Conservation (phyloP, 257 asterid species). For the Salvia hispanica region DNA sequence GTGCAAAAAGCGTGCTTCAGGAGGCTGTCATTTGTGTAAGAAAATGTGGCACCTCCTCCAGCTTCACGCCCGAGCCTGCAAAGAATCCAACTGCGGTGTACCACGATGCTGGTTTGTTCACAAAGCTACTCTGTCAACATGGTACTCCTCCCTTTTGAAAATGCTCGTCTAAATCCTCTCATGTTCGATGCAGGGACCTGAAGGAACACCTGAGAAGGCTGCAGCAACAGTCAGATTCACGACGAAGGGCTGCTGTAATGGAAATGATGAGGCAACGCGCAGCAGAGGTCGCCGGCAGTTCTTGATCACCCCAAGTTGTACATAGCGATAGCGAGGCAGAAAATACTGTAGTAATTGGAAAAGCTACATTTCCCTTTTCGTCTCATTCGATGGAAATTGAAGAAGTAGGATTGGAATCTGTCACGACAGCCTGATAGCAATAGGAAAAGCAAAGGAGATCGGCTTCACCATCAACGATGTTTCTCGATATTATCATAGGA, state of each 20-base stretch:
- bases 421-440: no score
- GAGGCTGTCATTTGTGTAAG: conserved; percentile 91
- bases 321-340: conserved; percentile 22
- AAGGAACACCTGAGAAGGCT: conserved; percentile 72
- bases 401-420: no score
- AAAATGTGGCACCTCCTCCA: conserved; percentile 99
- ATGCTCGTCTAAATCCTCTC: neutral
- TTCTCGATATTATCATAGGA: conserved; percentile 33
- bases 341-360: conserved; percentile 13
- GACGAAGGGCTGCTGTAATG: conserved; percentile 93
- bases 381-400: conserved; percentile 13
- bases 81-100: conserved; percentile 81
- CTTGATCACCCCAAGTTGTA: conserved; percentile 45
- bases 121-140: neutral
- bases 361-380: conserved; percentile 30
- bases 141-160: neutral
- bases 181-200: conserved; percentile 62
- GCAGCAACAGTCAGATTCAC: conserved; percentile 92
- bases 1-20: conserved; percentile 88
- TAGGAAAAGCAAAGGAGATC: conserved; percentile 26
- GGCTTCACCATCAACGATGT: conserved; percentile 14
- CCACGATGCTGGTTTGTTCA: conserved; percentile 94
- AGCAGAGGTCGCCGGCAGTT: conserved; percentile 77
- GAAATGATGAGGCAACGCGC: conserved; percentile 99
- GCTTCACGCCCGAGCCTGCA: conserved; percentile 98